Conservation (phyloP, 345 rosid genomes). For the Theobroma cacao region DNA sequence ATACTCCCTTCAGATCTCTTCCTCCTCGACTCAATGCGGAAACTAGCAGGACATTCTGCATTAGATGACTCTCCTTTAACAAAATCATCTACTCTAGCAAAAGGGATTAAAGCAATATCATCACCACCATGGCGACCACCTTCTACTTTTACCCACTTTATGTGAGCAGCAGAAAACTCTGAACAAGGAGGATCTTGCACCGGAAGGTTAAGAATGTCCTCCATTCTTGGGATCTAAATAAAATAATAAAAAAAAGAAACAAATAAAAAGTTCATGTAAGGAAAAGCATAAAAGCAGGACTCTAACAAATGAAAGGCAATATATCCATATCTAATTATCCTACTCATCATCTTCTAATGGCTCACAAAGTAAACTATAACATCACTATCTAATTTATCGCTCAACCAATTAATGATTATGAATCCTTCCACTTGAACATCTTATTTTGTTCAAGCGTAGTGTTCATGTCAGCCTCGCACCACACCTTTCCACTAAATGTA, state of each 20-base stretch:
- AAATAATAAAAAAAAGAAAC: background rate
- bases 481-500: background rate
- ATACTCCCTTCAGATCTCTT: constrained; percentile 53
- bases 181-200: constrained; percentile 53
- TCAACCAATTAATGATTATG: background rate
- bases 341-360: background rate
- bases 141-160: constrained; percentile 48
- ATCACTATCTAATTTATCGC: background rate
- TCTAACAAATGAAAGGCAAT: background rate
- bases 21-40: constrained; percentile 58
- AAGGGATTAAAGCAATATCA: constrained; percentile 52
- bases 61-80: constrained; percentile 57
- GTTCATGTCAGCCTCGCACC: background rate
- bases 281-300: background rate
- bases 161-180: constrained; percentile 46
- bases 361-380: background rate
- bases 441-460: background rate
- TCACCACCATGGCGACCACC: constrained; percentile 61
- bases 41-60: constrained; percentile 54
- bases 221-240: constrained; percentile 50
- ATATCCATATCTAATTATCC: background rate
- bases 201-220: constrained; percentile 52
- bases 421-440: background rate
- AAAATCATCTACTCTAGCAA: constrained; percentile 52
- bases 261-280: background rate